Base-by-base conservation (phyloP, 192 early-diverging fungal species). In the Umbelopsis ramanniana region DNA sequence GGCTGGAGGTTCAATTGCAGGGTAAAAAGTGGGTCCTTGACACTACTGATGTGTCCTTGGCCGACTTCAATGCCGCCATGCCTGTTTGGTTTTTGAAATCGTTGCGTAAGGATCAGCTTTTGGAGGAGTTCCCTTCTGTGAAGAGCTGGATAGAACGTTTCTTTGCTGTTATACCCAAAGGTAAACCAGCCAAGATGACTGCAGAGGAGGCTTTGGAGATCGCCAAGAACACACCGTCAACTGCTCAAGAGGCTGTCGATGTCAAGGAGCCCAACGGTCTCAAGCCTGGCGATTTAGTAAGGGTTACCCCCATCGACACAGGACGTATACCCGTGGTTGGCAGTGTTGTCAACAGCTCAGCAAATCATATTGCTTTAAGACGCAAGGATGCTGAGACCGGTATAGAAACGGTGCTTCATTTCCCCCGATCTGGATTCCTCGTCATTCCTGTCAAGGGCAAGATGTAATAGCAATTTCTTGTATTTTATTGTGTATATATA, bases 161-260 rank as follows among this genome's bases (percentile, higher is more conserved):
- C n/a, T 12, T 71, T 21, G 23, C 29, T 8, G 35, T 37, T 3
- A 45, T 48, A 14, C 24, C 50, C 37, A 52, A 60, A 22, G 35
- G 21, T 9, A 54, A 3, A 6, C 48, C 47, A 8, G 35, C 38
- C 6, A 40, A 48, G 23, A 52, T 46, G 19, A 63, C 70, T 15
- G 53, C 37, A n/a, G 71, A 77, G 33, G 67, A 77, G 23, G 76
- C 76, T 26, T 38, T 77, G 38, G 76, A 72, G 11, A 67, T 77
- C 12, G 71, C 67, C 24, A 72, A 60, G 45, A 46, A 24, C 19
- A 63, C 57, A n/a, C 57, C 57, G 2, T 14, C 33, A 0, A 35
- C 33, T 12, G 35, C 33, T 17, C 10, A 63, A 35, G 29, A 63
- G 11, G 23, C 57, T 6, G 26, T 17, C 17, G 57, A 63, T 37